These are phyloP conservation scores for Talinum fruticosum DNA, from an alignment of 148 eudicot genomes.

Conservation along the genomic window DNA sequence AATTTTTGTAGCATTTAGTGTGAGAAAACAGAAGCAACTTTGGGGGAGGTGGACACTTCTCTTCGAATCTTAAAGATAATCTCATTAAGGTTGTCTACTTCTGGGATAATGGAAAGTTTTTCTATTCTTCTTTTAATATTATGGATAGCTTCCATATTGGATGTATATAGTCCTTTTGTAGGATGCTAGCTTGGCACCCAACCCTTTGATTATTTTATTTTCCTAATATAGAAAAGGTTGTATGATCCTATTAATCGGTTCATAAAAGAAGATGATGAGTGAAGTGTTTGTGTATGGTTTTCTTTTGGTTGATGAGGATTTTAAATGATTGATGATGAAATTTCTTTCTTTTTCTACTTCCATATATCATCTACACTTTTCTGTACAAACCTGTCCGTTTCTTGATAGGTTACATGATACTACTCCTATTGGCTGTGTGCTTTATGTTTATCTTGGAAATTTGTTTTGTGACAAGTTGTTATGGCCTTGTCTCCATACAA, in stretches of 20 bases:
- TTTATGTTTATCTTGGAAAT: not conserved
- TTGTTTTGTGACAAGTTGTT: slow-evolving; percentile 1
- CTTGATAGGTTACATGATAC: not conserved
- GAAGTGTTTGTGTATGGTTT: not conserved
- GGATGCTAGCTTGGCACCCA: no score
- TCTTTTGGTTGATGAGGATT: not conserved
- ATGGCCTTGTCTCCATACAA: not conserved
- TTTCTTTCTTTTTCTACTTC: not conserved
- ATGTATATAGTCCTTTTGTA: no score
- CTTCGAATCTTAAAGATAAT: no score
- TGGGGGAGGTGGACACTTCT: no score
- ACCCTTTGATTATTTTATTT: no score
- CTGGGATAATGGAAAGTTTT: no score
- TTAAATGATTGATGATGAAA: not conserved
- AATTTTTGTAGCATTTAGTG: no score
- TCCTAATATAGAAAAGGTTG: no score
- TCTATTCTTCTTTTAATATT: no score
- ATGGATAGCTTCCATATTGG: no score
- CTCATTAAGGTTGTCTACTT: no score
- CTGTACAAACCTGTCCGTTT: not conserved
- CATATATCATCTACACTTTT: not conserved
- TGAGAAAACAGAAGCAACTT: no score
- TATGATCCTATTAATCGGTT: not conserved
- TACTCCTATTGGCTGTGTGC: not conserved
- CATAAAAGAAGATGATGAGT: not conserved